phyloP scores from a whole-genome alignment of 306 rosid genomes.

The Psophocarpus tetragonolobus region DNA sequence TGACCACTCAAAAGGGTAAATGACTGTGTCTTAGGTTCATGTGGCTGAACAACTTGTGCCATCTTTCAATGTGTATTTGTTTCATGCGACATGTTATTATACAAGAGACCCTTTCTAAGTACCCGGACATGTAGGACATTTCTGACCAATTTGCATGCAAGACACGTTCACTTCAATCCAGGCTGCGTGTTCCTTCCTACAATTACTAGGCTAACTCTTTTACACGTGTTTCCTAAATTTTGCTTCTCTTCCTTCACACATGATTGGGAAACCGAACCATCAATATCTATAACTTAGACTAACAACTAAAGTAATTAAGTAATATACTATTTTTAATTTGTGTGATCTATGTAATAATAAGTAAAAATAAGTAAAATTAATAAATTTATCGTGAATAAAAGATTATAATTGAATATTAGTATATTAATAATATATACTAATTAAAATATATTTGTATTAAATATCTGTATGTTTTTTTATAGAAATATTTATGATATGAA shows the following conservation, averaged over 20 bases:
- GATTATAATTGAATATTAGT: too few relatives aligned
- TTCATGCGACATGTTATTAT: background rate
- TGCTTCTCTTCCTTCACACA: background rate
- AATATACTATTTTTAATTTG: background rate
- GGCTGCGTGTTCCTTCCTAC: slow-evolving; percentile 16
- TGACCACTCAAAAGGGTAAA: slow-evolving; percentile 52
- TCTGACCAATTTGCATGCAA: slow-evolving; percentile 41
- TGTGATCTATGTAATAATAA: too few relatives aligned
- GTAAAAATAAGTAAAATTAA: too few relatives aligned
- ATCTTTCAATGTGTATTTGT: slow-evolving; percentile 8
- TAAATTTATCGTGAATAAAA: too few relatives aligned
- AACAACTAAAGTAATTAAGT: background rate
- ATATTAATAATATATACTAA: too few relatives aligned
- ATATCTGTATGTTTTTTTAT: too few relatives aligned
- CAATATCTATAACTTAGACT: background rate
- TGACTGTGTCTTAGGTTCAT: slow-evolving; percentile 42
- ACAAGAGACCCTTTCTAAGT: slow-evolving; percentile 16
- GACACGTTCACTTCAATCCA: slow-evolving; percentile 36
- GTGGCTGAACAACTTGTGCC: slow-evolving; percentile 42
- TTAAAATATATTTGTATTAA: too few relatives aligned
- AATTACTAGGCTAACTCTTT: background rate
- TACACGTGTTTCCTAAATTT: slow-evolving; percentile 29
- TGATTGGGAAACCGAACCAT: too few relatives aligned
- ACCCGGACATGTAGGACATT: slow-evolving; percentile 12
- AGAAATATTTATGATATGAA: too few relatives aligned